Base-by-base conservation (phyloP, 192 early-diverging fungal species). In the Umbelopsis vinacea region DNA sequence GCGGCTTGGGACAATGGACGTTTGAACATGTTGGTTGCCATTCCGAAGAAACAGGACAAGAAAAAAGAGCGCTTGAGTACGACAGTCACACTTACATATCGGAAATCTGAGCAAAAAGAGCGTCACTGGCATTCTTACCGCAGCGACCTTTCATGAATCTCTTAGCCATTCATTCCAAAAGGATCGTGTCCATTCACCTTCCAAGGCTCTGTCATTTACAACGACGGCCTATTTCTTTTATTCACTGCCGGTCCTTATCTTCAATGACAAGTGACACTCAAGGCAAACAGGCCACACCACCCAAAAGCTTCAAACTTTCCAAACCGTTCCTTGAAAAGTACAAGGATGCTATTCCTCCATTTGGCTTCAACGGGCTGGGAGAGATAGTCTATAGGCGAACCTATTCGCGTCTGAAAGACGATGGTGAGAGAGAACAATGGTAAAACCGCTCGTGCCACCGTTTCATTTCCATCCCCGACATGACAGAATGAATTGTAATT, bases 341-440 rank as follows among this genome's bases (percentile, higher is more conserved):
- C 10, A 60, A 74, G 22, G 43, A 74, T 14, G 46, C 52, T 21
- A 24, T 60, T 3, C 74, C 83, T 63, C 81, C 83, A 6, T 85
- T 85, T 66, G 83, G 83, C 0, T 85, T 85, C 74, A 81, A 85
- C 46, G 82, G 83, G 12, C 79, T 85, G 21, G 83, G 83, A 23
- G 83, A 81, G 54, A 74, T 85, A 1, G 83, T 85, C 40, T 85
- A 85, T 68, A 67, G 71, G n/a, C 73, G 83, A 45, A 83, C 82
- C 9, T 85, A 85, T 46, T 79, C 82, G 7, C 70, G 83, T 4
- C 53, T 81, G n/a, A 81, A 85, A 57, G 22, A 50, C 15, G 66
- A 83, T 22, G 53, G 74, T 2, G 40, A 38, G 17, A 26, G 70
- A 53, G 83, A 85, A 72, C 50, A 57, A 69, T 85, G 83, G 83